These are phyloP conservation scores for Camellia japonica DNA, from an alignment of 148 eudicot genomes.

Conservation along the genomic window DNA sequence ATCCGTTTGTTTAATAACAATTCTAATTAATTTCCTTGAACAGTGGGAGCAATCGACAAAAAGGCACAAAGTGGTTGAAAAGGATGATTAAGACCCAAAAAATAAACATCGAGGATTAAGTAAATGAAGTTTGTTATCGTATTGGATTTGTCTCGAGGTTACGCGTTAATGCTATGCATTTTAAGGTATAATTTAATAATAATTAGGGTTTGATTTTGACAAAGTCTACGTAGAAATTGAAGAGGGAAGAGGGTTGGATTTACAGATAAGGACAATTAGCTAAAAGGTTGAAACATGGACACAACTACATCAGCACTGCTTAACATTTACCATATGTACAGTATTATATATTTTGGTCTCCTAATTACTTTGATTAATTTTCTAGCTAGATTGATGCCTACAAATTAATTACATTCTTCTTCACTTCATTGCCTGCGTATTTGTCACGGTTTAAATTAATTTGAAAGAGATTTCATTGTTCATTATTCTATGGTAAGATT, in stretches of 20 bases:
- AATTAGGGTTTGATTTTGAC: not conserved
- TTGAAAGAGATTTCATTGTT: too few species aligned
- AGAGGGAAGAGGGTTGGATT: slow-evolving; percentile 1
- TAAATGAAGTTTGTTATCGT: slow-evolving; percentile 3
- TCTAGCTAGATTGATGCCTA: too few species aligned
- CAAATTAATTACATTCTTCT: not conserved
- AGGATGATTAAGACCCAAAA: slow-evolving; percentile 12
- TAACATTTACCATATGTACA: too few species aligned
- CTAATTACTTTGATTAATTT: too few species aligned
- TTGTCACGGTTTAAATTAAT: too few species aligned
- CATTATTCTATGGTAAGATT: too few species aligned
- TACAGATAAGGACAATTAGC: not conserved
- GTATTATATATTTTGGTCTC: too few species aligned
- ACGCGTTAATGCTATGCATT: not conserved
- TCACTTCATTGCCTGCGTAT: not conserved
- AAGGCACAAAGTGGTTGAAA: slow-evolving; percentile 17
- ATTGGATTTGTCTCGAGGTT: not conserved
- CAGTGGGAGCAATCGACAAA: slow-evolving; percentile 1
- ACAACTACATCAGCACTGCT: slow-evolving; percentile 7
- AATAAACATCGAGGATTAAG: not conserved
- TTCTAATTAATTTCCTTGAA: too few species aligned
- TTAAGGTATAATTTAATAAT: not conserved
- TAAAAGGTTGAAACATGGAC: slow-evolving; percentile 10
- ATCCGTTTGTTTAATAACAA: not conserved
- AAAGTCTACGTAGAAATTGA: not conserved